Base-by-base conservation (phyloP, 495 filamentous ascomycete genomes). In the Aspergillus kassunensis region DNA sequence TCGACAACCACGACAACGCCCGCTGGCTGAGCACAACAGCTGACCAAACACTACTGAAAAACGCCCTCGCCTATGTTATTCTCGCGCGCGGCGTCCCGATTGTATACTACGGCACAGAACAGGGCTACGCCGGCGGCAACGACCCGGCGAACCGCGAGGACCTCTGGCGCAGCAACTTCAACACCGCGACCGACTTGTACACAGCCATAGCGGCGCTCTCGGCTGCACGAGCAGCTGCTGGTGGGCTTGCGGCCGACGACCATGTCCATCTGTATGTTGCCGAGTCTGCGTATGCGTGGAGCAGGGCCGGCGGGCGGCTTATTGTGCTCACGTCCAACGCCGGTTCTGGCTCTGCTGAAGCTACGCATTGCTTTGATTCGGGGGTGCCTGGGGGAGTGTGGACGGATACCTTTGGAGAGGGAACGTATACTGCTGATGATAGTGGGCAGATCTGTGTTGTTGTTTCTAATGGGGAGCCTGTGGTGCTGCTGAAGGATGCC, bases 1-100 rank as follows among this genome's bases (percentile, higher is more conserved):
- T 83, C 10, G 89, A 92, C 57, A 93, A 93, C 58, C 89, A 93
- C 58, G 89, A 93, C 64, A 76, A 82, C 13, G 68, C 79, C 3
- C 80, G 87, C 2, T 89, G 88, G 65, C 67, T 84, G 6, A 81
- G 83, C 12, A 60, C 70, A 74, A 71, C 67, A 16, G 49, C 63
- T n/a, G 72, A 75, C 50, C 53, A 60, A 30, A 67, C 81, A 2
- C 74, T 85, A 5, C 73, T 81, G 18, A 83, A 82, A 65, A 86
- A 91, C 59, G 84, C 78, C 1, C 80, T 89, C 49, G 77, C 86
- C 0, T 89, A 85, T 59, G 84, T 77, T 15, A 80, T 91, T 46
- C 80, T 93, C 44, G 71, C 75, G 3, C 87, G 89, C 49, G 82
- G 82, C 10, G 80, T 85, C 12, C 82, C 83, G 0, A 83, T 85